phyloP scores from a whole-genome alignment of 1,139 yeast species.

The Casaregolazyma suthepensis region DNA sequence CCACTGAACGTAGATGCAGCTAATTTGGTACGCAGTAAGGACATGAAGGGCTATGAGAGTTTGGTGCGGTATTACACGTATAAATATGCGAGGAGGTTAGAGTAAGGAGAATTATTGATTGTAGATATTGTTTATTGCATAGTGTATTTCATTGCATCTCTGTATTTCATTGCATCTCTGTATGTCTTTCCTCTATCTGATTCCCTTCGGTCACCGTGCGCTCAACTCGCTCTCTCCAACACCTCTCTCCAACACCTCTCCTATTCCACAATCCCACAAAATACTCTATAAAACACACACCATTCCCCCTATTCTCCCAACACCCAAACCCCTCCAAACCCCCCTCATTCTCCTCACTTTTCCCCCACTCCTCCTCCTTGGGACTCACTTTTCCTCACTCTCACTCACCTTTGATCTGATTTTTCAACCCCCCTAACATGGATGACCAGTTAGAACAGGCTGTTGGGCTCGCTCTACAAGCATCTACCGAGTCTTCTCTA shows the following conservation, averaged over 20 bases:
- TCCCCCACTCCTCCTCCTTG: not conserved
- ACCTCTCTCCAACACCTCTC: too few relatives aligned
- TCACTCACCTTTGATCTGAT: not conserved
- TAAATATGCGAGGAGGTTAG: conserved; percentile 20
- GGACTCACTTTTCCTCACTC: not conserved
- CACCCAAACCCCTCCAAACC: not conserved
- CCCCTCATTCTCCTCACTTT: not conserved
- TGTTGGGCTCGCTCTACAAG: conserved; percentile 79
- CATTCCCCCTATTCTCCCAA: too few relatives aligned
- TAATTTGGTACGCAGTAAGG: conserved; percentile 60
- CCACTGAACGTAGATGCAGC: conserved; percentile 86
- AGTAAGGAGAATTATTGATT: too few relatives aligned
- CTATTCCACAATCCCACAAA: too few relatives aligned
- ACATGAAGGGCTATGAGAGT: conserved; percentile 49
- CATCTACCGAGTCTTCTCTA: conserved; percentile 60
- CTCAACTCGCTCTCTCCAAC: not conserved
- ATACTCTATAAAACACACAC: too few relatives aligned
- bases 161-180: too few relatives aligned
- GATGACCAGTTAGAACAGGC: conserved; percentile 90
- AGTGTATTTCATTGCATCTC: not conserved
- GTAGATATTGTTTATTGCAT: too few relatives aligned
- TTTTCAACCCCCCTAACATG: conserved; percentile 37
- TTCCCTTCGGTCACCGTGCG: too few relatives aligned
- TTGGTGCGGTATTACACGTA: conserved; percentile 58
- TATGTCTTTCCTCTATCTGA: too few relatives aligned